Evolutionary conservation across 495 filamentous ascomycete genomes (phyloP), one percentile per base, ranked within the genome.

Genomic region (Ramalina intermedia): DNA sequence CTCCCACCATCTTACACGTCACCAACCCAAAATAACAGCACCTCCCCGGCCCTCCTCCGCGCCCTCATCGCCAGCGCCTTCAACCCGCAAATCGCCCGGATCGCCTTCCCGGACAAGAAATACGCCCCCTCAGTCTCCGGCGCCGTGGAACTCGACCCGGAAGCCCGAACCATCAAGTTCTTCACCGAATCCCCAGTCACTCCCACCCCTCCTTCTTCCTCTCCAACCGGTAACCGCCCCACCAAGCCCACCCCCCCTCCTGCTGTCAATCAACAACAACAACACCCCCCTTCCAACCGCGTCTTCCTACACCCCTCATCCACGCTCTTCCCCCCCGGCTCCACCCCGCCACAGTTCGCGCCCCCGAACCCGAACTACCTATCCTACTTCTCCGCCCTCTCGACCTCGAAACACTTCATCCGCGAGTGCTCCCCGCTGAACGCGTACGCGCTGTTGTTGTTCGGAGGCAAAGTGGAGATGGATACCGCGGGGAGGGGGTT

Each of bases 391-490:
- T 82, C 74, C 23, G 93, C 93, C 66, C 88, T 95, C 72, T 79
- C 78, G 7, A 96, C 87, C 1, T 85, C 77, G 62, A 94, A 94
- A 66, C 74, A 90, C 6, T 95, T 94, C 59, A 75, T 94, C 13
- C 68, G 88, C 33, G 88, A 95, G 58, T 59, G 93, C 42, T 93
- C 88, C n/a, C 88, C 91, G 13, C 91, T 95, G 68, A 94, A 94
- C 58, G 78, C 84, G 2, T 96, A 88, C 61, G 81, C 84, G 4
- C 73, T 94, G 5, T 76, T 98, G 23, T 74, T 98, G n/a, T 96
- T 98, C 65, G 81, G 81, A 8, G 90, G 89, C 7, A 70, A 77
- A 11, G 87, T 96, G 40, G 71, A 73, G 41, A 75, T 98, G 2
- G 91, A 98, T 63, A 94, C 87, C 0, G 72, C 84, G 39, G 91